Base-by-base conservation (phyloP, 1,284 basidiomycete genomes). In the Phellopilus nigrolimitatus region DNA sequence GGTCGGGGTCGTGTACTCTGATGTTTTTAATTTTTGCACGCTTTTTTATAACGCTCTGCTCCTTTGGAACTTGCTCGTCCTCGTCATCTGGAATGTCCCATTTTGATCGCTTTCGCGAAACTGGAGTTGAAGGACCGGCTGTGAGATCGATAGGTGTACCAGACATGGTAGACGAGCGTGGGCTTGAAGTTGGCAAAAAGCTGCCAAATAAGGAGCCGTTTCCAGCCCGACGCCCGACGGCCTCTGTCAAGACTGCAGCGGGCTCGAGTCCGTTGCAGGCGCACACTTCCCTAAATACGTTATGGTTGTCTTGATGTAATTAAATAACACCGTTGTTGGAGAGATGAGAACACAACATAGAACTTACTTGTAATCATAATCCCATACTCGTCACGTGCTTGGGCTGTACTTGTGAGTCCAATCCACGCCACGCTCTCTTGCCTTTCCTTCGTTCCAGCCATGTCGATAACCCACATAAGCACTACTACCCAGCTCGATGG, bases 91-190 rank as follows among this genome's bases (percentile, higher is more conserved):
- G 71, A 27, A 75, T 70, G 39, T 85, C 81, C 84, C 85, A 88
- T 66, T 83, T 86, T 10, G 85, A 84, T 22, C 84, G 75, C 66
- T 85, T 88, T 53, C 76, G 72, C 24, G 76, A 76, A 0, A 78
- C 73, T 1, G 56, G 76, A 59, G 51, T 74, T 17, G 71, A 71
- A 4, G 71, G 61, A 24, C 63, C 66, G 47, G 68, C 38, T 38
- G 25, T 28, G 31, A 27, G 15, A 15, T 44, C 19, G 17, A 17
- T 24, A 27, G 10, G 28, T 45, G 36, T 19, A 28, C 27, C 36
- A 12, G 46, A 46, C 47, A 56, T 52, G 17, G 42, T 21, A 40
- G 41, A 17, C 36, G n/a, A 13, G 13, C 44, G 21, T 36, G 10
- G 33, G 10, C 10, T 33, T 37, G n/a, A 17, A 37, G 8, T n/a